Conservation (phyloP, 2,329 filamentous ascomycete species). For the Aschersonia sp. region DNA sequence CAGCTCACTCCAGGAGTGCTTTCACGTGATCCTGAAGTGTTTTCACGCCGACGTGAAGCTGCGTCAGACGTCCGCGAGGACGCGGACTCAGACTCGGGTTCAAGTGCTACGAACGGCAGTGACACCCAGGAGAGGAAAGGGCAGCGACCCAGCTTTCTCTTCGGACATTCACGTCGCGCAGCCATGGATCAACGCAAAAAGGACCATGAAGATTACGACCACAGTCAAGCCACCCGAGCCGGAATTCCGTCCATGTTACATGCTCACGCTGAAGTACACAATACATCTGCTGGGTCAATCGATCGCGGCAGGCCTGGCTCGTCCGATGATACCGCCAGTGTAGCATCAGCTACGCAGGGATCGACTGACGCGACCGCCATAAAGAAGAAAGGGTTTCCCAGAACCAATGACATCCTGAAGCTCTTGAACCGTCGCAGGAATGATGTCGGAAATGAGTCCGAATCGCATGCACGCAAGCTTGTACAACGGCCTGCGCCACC, state of each 20-base stretch:
- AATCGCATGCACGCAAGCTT: not conserved
- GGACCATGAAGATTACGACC: conserved; percentile 9
- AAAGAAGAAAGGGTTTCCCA: too few species aligned
- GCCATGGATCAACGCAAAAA: conserved; percentile 26
- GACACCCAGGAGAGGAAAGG: not conserved
- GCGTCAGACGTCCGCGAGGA: not conserved
- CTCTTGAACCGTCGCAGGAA: too few species aligned
- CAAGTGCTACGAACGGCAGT: not conserved
- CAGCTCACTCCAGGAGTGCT: conserved; percentile 23
- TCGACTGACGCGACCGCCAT: too few species aligned
- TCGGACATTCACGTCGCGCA: conserved; percentile 19
- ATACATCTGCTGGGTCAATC: too few species aligned
- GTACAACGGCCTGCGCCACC: conserved; percentile 5
- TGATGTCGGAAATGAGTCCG: not conserved
- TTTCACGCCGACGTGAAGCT: conserved; percentile 2
- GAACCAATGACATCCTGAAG: too few species aligned
- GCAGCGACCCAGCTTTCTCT: not conserved
- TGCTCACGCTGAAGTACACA: too few species aligned
- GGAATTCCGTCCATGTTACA: not conserved
- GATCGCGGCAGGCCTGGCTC: too few species aligned
- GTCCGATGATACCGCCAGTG: too few species aligned
- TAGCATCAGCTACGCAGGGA: too few species aligned
- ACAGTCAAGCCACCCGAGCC: not conserved
- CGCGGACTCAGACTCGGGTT: not conserved
- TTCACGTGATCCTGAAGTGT: conserved; percentile 16